These are phyloP conservation scores for Davidsoniella virescens DNA, from an alignment of 2,329 filamentous ascomycete species.

Conservation along the genomic window DNA sequence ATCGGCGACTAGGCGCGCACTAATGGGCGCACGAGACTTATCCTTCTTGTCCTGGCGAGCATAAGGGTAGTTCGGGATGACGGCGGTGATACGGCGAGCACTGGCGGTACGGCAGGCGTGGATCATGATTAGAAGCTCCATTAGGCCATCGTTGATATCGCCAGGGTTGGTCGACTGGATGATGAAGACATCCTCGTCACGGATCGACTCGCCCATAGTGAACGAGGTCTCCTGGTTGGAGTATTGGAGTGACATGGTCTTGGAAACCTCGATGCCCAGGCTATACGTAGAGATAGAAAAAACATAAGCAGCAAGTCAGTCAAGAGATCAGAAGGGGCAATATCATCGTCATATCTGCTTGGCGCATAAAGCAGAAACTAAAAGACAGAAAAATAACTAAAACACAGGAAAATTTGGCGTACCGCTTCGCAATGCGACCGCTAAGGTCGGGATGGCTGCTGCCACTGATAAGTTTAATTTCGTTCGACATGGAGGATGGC, in stretches of 20 bases:
- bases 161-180: slow-evolving; percentile 87
- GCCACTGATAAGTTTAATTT: slow-evolving; percentile 36
- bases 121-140: slow-evolving; percentile 98
- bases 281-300: slow-evolving; percentile 24
- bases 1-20: slow-evolving; percentile 87
- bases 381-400: too few species aligned
- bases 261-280: slow-evolving; percentile 60
- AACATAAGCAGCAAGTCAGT: slow-evolving; percentile 16
- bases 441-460: slow-evolving; percentile 33
- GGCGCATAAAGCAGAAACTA: background rate
- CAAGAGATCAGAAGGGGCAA: background rate
- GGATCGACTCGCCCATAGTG: slow-evolving; percentile 86
- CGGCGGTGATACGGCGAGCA: slow-evolving; percentile 82
- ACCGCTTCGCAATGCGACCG: slow-evolving; percentile 29
- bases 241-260: slow-evolving; percentile 68
- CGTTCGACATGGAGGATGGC: slow-evolving; percentile 29
- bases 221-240: slow-evolving; percentile 81
- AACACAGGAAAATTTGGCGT: slow-evolving; percentile 15
- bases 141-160: slow-evolving; percentile 94
- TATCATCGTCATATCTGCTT: background rate
- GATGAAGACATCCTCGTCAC: slow-evolving; percentile 95
- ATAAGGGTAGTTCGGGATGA: slow-evolving; percentile 93
- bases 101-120: slow-evolving; percentile 59
- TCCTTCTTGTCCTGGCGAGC: slow-evolving; percentile 97
- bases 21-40: slow-evolving; percentile 83